Evolutionary conservation across 441 rosid genomes (phyloP), one percentile per base, ranked within the genome.

Genomic region (Aleurites moluccanus): DNA sequence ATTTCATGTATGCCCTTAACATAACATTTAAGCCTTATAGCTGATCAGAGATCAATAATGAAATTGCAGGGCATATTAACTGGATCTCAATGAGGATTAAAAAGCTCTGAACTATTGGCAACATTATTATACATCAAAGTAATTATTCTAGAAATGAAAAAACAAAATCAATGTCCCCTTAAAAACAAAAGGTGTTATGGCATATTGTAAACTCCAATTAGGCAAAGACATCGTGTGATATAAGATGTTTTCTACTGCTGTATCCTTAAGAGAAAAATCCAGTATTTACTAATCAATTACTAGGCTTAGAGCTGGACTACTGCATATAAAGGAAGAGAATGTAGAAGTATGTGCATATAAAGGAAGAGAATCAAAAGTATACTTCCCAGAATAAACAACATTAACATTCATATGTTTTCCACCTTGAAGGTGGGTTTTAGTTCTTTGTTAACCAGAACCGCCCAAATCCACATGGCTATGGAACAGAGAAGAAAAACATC

Each of bases 81-180:
- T 30, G 27, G 56, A 40, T 40, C 21, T 25, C 57, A 0, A 56
- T 38, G 15, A 72, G 27, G 25, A 59, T 16, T 70, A 59, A 57
- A 56, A 25, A 44, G 44, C 44, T 49, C 27, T 60, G 56, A 57
- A 60, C 25, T 45, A 59, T 71, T 23, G 59, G 40, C 60, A 71
- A 50, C 40, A 40, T 28, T 21, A 16, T 21, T 38, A 55, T 38
- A 23, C 9, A n/a, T 15, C 53, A 70, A 35, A 13, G 7, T 56
- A 70, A 40, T 14, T 57, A 57, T 70, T 56, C 64, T 13, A 56
- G 64, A 56, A 40, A 70, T n/a, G 13, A 55, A 55, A 25, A 20
- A 64, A 18, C n/a, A 10, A 38, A 38, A 64, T 64, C 45, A 7
- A 64, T 21, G 21, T n/a, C 13, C 49, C 62, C 15, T 57, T 21